Evolutionary conservation across 2,329 filamentous ascomycete species (phyloP).

Genomic region (Talaromyces albobiverticillius): DNA sequence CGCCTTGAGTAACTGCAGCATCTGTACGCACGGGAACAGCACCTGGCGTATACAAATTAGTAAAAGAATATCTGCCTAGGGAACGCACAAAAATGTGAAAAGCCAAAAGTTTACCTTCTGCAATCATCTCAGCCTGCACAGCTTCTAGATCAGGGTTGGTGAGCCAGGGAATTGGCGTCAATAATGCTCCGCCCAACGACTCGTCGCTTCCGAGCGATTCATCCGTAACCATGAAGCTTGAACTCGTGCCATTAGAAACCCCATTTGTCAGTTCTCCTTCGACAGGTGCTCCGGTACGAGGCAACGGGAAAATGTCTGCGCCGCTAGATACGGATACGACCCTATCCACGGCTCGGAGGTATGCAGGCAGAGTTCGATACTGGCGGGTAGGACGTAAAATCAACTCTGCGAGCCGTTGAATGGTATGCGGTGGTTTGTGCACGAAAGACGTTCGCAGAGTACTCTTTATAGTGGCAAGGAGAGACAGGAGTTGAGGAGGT

Average conservation of each 20-base stretch:
- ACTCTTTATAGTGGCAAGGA: slow-evolving; percentile 58
- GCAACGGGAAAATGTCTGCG: slow-evolving; percentile 77
- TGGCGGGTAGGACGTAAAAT: slow-evolving; percentile 71
- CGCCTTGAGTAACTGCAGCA: slow-evolving; percentile 71
- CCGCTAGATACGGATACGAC: slow-evolving; percentile 86
- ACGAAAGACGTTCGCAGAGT: slow-evolving; percentile 67
- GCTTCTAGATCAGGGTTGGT: slow-evolving; percentile 34
- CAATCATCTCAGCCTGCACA: slow-evolving; percentile 18
- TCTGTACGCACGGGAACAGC: slow-evolving; percentile 31
- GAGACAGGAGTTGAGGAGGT: slow-evolving; percentile 61
- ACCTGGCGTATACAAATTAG: slow-evolving; percentile 24
- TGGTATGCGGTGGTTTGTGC: slow-evolving; percentile 78
- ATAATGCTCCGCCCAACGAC: slow-evolving; percentile 79
- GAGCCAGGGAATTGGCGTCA: slow-evolving; percentile 95
- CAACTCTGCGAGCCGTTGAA: slow-evolving; percentile 88
- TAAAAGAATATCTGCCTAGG: not conserved
- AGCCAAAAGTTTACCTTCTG: slow-evolving; percentile 14
- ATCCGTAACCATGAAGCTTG: slow-evolving; percentile 35
- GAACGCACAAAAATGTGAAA: not conserved
- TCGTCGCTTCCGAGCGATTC: slow-evolving; percentile 73
- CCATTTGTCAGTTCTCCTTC: slow-evolving; percentile 53
- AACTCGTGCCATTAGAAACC: slow-evolving; percentile 34
- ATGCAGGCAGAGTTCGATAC: slow-evolving; percentile 78
- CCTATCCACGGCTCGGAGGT: slow-evolving; percentile 85
- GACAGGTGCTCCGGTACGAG: slow-evolving; percentile 17